A percentile compares a stretch with the other conserved stretches of the same genome.
These are phyloP conservation scores for Pontederia paniculata DNA, from an alignment of 176 grass and related monocot genomes.

Conservation along the genomic window DNA sequence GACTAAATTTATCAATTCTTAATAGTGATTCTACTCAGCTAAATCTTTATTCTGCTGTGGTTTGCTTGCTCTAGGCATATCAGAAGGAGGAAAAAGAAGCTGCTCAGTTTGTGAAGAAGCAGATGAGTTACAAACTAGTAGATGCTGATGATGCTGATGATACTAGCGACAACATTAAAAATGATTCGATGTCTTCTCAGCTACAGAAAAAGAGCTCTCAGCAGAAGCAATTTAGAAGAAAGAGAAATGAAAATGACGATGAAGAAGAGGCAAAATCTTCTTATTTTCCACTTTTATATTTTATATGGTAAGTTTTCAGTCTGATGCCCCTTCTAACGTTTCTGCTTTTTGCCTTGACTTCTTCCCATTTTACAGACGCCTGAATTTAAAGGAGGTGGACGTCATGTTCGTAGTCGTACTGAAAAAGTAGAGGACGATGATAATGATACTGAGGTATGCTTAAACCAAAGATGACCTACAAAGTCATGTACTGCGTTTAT, in stretches of 20 bases:
- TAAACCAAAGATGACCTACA: slow-evolving; percentile 1
- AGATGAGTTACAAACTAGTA: slow-evolving; percentile 68
- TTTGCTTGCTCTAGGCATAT: slow-evolving; percentile 40
- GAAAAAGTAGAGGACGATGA: slow-evolving; percentile 40
- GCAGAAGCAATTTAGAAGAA: slow-evolving; percentile 72
- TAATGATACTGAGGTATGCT: slow-evolving; percentile 36
- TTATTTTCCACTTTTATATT: not conserved
- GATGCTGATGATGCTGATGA: slow-evolving; percentile 42
- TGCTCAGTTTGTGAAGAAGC: slow-evolving; percentile 51
- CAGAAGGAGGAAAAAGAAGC: slow-evolving; percentile 71
- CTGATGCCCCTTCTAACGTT: slow-evolving; percentile 1
- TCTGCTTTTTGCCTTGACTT: slow-evolving; percentile 1
- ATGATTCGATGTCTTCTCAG: slow-evolving; percentile 10
- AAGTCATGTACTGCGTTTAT: too few species aligned
- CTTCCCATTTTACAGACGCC: slow-evolving; percentile 29
- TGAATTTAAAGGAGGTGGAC: slow-evolving; percentile 6
- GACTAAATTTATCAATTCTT: too few species aligned
- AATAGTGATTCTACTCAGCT: too few species aligned
- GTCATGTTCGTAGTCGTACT: slow-evolving; percentile 32
- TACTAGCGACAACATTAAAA: slow-evolving; percentile 19
- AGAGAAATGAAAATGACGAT: slow-evolving; percentile 35
- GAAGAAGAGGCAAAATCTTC: slow-evolving; percentile 37
- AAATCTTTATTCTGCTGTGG: slow-evolving; percentile 3
- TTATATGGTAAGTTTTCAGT: slow-evolving; percentile 13
- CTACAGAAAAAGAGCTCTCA: slow-evolving; percentile 19